Evolutionary conservation across 768 basidiomycete species (phyloP).

Genomic region (Suillus paluster): DNA sequence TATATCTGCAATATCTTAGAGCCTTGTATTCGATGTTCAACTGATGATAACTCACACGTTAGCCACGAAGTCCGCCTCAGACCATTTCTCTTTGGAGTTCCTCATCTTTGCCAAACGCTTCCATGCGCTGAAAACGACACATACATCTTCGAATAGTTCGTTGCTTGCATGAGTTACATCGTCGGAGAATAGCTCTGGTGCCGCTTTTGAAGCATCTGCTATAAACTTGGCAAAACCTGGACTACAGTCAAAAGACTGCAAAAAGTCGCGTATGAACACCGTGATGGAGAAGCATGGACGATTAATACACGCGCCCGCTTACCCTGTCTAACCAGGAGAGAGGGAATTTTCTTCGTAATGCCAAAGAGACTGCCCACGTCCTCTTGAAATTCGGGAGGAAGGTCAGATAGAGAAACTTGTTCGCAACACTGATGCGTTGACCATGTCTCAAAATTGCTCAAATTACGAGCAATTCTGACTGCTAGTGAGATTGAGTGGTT

Average conservation of each 20-base stretch:
- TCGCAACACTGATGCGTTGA: conserved; percentile 51
- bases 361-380: conserved; percentile 46
- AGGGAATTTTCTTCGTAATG: conserved; percentile 40
- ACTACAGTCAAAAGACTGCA: conserved; percentile 6
- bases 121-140: conserved; percentile 50
- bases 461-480: conserved; percentile 52
- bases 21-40: neutral
- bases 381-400: conserved; percentile 43
- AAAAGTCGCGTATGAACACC: neutral
- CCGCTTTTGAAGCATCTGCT: conserved; percentile 34
- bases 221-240: conserved; percentile 23
- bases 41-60: conserved; percentile 47
- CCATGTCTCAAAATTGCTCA: conserved; percentile 56
- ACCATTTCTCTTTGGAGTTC: conserved; percentile 50
- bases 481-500: conserved; percentile 8
- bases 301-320: neutral
- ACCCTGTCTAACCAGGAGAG: conserved; percentile 49
- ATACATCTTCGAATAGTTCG: conserved; percentile 42
- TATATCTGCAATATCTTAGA: conserved; percentile 42
- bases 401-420: conserved; percentile 50
- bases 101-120: conserved; percentile 47
- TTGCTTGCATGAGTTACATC: conserved; percentile 20
- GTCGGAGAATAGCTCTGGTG: conserved; percentile 46
- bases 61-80: conserved; percentile 59
- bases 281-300: neutral